Evolutionary conservation across 805 yeast species (phyloP).

Genomic region (Ogataea pilisensis): DNA sequence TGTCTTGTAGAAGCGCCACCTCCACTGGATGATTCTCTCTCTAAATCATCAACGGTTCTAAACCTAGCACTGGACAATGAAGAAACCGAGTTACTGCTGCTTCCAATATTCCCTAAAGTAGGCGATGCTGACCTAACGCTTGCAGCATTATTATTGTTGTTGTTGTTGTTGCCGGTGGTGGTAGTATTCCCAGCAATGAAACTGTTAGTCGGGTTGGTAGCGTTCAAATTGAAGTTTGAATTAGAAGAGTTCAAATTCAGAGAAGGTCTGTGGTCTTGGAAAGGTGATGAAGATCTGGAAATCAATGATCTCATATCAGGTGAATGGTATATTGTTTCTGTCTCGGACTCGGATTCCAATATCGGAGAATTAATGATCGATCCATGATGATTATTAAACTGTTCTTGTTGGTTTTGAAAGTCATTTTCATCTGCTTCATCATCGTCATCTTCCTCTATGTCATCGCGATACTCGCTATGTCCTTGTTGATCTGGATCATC

Average conservation of each 20-base stretch:
- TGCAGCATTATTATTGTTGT: not conserved
- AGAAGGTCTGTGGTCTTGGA: conserved; percentile 9
- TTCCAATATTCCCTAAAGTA: conserved; percentile 1
- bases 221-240: conserved; percentile 15
- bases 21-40: conserved; percentile 12
- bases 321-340: conserved; percentile 24
- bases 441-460: not conserved
- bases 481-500: not conserved
- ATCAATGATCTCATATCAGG: conserved; percentile 19
- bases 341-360: conserved; percentile 16
- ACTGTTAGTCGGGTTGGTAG: conserved; percentile 3
- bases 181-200: conserved; percentile 19
- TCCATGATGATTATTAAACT: too few relatives aligned
- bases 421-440: not conserved
- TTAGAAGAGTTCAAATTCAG: conserved; percentile 21
- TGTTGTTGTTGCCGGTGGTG: not conserved
- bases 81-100: conserved; percentile 6
- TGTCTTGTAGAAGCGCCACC: conserved; percentile 32
- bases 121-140: conserved; percentile 8
- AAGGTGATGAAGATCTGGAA: conserved; percentile 21
- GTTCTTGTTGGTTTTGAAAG: not conserved
- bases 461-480: too few relatives aligned
- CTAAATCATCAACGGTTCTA: conserved; percentile 15
- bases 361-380: conserved; percentile 4
- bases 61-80: conserved; percentile 11